Evolutionary conservation across 2,329 filamentous ascomycete genomes (phyloP).

Genomic region (Pyrenochaeta sp.): DNA sequence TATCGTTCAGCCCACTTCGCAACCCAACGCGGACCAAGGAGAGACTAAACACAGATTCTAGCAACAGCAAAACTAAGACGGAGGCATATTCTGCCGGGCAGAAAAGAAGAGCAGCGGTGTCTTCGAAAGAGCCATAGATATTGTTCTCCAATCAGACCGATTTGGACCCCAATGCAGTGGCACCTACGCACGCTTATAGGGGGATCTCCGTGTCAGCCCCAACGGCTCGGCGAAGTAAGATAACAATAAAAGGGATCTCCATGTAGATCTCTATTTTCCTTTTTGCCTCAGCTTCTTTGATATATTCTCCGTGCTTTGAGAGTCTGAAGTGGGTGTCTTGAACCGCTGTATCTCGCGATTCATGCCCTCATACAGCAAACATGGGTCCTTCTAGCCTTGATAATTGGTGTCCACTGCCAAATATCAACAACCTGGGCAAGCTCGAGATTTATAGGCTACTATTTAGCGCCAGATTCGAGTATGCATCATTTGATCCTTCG

Average conservation of each 20-base stretch:
- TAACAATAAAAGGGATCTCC: not conserved
- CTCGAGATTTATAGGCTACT: conserved; percentile 5
- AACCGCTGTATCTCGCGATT: not conserved
- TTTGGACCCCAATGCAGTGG: not conserved
- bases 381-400: not conserved
- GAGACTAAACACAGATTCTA: not conserved
- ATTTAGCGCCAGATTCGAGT: conserved; percentile 3
- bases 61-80: not conserved
- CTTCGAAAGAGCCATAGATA: not conserved
- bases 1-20: not conserved
- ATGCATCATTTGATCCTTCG: not conserved
- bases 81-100: not conserved
- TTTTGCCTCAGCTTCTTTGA: not conserved
- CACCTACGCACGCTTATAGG: not conserved
- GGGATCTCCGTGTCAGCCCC: not conserved
- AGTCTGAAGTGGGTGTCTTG: not conserved
- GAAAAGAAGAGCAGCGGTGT: not conserved
- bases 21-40: not conserved
- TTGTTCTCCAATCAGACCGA: not conserved
- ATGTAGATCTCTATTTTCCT: not conserved
- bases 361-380: not conserved
- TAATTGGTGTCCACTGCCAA: not conserved
- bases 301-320: not conserved
- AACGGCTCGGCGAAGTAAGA: not conserved
- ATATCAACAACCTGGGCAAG: not conserved